Evolutionary conservation across 805 yeast genomes (phyloP).

Genomic region (Wickerhamiella sergipiensis): DNA sequence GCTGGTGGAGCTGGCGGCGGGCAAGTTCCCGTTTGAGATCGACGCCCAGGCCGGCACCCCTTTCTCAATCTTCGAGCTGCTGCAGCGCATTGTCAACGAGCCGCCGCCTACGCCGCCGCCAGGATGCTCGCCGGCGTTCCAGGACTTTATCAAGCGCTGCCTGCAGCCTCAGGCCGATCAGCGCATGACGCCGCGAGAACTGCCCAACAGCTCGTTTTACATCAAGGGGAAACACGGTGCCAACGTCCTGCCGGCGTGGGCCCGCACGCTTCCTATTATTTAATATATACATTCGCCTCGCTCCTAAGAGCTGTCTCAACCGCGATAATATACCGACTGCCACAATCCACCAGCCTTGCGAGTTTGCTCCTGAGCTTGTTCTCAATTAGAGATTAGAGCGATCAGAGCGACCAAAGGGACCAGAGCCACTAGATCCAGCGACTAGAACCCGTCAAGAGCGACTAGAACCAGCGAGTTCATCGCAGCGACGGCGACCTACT

Average conservation of each 20-base stretch:
- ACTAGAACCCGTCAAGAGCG: too few relatives aligned
- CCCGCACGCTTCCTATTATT: conserved; percentile 4
- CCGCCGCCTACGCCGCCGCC: conserved; percentile 62
- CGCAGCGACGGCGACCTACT: too few relatives aligned
- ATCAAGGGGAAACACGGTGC: conserved; percentile 13
- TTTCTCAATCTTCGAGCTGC: conserved; percentile 75
- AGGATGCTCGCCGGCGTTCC: conserved; percentile 33
- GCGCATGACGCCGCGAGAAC: conserved; percentile 62
- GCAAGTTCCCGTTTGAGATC: conserved; percentile 53
- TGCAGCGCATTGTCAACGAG: conserved; percentile 90
- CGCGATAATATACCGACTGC: too few relatives aligned
- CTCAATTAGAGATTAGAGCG: too few relatives aligned
- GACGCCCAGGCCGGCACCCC: conserved; percentile 30
- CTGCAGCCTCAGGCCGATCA: conserved; percentile 51
- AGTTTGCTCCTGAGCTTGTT: too few relatives aligned
- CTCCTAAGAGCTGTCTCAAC: too few relatives aligned
- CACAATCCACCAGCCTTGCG: too few relatives aligned
- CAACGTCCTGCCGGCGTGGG: conserved; percentile 5
- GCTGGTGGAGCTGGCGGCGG: conserved; percentile 78
- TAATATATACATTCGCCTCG: not conserved
- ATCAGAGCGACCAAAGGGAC: too few relatives aligned
- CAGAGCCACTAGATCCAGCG: too few relatives aligned
- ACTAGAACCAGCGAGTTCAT: too few relatives aligned
- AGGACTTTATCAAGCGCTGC: conserved; percentile 62
- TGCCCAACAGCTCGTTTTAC: conserved; percentile 30